A percentile compares a stretch with the other conserved stretches of the same genome.
phyloP scores from a whole-genome alignment of 345 rosid genomes.

The Alliaria petiolata region DNA sequence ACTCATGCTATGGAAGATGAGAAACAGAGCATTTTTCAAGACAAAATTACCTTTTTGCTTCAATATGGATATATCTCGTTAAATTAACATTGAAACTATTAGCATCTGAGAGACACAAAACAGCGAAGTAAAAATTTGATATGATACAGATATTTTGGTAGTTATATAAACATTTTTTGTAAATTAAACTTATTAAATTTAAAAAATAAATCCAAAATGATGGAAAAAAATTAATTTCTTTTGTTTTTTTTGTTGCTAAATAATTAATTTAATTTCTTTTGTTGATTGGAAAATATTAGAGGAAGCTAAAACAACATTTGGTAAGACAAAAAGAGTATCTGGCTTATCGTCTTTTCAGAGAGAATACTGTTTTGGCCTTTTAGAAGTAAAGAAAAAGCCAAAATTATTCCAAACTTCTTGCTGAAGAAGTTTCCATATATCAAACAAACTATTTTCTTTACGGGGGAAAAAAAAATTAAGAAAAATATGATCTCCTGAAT shows the following conservation, averaged over 20 bases:
- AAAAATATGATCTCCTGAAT: neutral
- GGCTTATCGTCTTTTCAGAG: neutral
- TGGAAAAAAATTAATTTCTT: too few species aligned
- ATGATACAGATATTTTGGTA: too few species aligned
- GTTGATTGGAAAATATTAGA: neutral
- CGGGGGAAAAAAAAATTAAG: neutral
- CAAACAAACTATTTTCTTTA: neutral
- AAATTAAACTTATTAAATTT: too few species aligned
- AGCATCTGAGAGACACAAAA: neutral
- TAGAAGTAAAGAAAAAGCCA: neutral
- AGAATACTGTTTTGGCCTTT: slow-evolving; percentile 9
- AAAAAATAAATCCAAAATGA: too few species aligned
- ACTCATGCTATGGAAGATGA: too few species aligned
- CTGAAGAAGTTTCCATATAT: slow-evolving; percentile 8
- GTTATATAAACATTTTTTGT: too few species aligned
- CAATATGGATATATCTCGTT: too few species aligned
- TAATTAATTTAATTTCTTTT: neutral
- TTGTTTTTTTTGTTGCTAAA: too few species aligned
- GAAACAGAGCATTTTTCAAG: too few species aligned
- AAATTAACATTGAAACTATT: neutral
- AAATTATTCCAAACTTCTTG: slow-evolving; percentile 23
- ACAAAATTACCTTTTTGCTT: too few species aligned
- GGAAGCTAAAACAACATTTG: neutral
- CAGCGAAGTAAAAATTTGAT: too few species aligned
- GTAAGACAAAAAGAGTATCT: slow-evolving; percentile 3